Evolutionary conservation across 1,284 basidiomycete species (phyloP).

Genomic region (Sporisorium graminicola): DNA sequence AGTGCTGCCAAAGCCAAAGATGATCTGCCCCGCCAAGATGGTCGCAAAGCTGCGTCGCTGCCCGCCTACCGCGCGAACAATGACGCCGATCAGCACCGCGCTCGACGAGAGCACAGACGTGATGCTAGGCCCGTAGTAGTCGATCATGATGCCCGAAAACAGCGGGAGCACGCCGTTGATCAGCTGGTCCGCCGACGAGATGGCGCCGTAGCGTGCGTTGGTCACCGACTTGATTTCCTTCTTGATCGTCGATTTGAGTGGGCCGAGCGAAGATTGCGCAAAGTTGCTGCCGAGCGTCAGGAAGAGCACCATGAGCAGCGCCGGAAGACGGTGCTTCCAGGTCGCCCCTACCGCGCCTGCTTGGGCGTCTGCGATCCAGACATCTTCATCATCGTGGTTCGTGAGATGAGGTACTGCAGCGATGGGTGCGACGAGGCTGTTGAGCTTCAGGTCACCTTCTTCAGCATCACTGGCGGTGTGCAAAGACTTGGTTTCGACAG

Average conservation of each 20-base stretch:
- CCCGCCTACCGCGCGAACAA: constrained; percentile 63
- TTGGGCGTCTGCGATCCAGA: constrained; percentile 13
- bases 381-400: background rate
- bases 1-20: constrained; percentile 60
- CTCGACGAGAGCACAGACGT: constrained; percentile 60
- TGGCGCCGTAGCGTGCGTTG: constrained; percentile 75
- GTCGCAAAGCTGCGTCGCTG: constrained; percentile 39
- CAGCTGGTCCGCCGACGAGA: constrained; percentile 70
- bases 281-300: constrained; percentile 51
- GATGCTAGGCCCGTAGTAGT: constrained; percentile 69
- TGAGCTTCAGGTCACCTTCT: constrained; percentile 5
- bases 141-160: constrained; percentile 71
- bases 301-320: constrained; percentile 36
- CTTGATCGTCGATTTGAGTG: constrained; percentile 69
- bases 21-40: constrained; percentile 62
- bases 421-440: background rate
- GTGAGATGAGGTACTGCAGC: constrained; percentile 10
- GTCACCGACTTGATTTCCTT: constrained; percentile 70
- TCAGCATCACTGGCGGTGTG: constrained; percentile 3
- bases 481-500: constrained; percentile 3
- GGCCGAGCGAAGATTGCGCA: constrained; percentile 59
- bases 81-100: constrained; percentile 67
- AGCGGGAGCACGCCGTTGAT: constrained; percentile 72
- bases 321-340: constrained; percentile 37
- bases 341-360: constrained; percentile 34